Percentiles rank a stretch among this genome's conserved stretches.
These are phyloP conservation scores for Claviceps arundinis DNA, from an alignment of 2,329 filamentous ascomycete genomes.

Conservation along the genomic window DNA sequence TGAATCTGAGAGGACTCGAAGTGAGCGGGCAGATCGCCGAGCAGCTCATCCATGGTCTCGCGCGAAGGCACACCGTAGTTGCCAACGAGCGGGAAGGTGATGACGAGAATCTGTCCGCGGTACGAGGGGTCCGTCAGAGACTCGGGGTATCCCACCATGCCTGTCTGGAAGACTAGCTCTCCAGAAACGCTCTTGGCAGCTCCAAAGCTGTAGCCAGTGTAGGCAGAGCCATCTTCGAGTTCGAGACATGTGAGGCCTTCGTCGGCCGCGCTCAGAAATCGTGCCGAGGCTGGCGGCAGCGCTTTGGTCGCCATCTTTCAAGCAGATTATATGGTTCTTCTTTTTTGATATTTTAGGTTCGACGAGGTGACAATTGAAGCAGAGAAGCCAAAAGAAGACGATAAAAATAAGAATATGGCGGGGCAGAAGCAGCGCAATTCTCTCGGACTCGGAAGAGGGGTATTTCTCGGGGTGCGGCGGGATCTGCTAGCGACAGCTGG, in stretches of 20 bases:
- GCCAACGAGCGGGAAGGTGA: slow-evolving; percentile 93
- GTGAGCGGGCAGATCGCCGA: slow-evolving; percentile 76
- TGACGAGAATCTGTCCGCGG: slow-evolving; percentile 91
- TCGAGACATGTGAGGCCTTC: slow-evolving; percentile 71
- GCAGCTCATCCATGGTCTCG: slow-evolving; percentile 70
- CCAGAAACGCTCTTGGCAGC: slow-evolving; percentile 87
- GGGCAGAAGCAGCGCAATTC: slow-evolving; percentile 15
- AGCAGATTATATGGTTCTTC: not conserved
- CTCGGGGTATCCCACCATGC: slow-evolving; percentile 98
- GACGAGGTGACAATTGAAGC: not conserved
- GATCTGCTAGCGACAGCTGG: slow-evolving; percentile 21
- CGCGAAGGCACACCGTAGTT: slow-evolving; percentile 95
- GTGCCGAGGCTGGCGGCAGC: slow-evolving; percentile 46
- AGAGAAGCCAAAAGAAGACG: not conserved
- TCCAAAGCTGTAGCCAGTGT: slow-evolving; percentile 93
- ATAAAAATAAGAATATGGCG: slow-evolving; percentile 9
- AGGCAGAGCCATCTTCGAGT: slow-evolving; percentile 80
- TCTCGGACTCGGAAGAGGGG: not conserved
- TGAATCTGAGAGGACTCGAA: slow-evolving; percentile 92
- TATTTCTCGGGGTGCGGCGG: slow-evolving; percentile 12
- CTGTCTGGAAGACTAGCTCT: slow-evolving; percentile 98
- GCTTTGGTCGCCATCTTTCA: slow-evolving; percentile 22
- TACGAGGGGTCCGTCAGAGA: slow-evolving; percentile 81
- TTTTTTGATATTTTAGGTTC: not conserved
- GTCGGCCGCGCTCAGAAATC: slow-evolving; percentile 36